These are phyloP conservation scores for Coniella vitis DNA, from an alignment of 2,329 filamentous ascomycete genomes.

Conservation along the genomic window DNA sequence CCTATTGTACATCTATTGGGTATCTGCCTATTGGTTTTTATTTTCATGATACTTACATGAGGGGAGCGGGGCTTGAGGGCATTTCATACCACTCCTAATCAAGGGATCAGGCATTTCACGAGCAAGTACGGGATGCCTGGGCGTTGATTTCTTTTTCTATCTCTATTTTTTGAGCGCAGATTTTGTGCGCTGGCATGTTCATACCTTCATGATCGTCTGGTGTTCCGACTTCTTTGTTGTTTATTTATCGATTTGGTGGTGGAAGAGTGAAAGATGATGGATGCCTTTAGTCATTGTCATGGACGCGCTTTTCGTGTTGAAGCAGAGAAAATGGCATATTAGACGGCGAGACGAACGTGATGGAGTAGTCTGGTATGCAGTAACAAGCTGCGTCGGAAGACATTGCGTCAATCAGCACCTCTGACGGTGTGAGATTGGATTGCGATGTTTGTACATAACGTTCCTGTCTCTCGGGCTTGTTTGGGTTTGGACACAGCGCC, in stretches of 20 bases:
- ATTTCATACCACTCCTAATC: constrained; percentile 8
- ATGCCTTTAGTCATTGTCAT: neutral
- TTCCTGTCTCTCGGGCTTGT: too few species aligned
- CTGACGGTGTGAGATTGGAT: too few species aligned
- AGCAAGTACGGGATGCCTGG: constrained; percentile 6
- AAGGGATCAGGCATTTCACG: constrained; percentile 11
- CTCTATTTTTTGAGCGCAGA: neutral
- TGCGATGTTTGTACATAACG: too few species aligned
- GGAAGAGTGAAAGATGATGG: neutral
- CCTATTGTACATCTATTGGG: constrained; percentile 15
- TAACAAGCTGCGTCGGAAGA: too few species aligned
- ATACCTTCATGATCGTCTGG: constrained; percentile 5
- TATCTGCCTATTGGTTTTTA: constrained; percentile 9
- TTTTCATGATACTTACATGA: constrained; percentile 12
- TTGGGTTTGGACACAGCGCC: too few species aligned
- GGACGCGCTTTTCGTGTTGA: constrained; percentile 4
- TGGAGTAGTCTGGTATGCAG: too few species aligned
- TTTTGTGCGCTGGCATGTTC: constrained; percentile 2
- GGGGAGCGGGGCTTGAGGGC: neutral
- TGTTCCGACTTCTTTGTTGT: constrained; percentile 16
- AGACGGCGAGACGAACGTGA: too few species aligned
- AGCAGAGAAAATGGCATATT: constrained; percentile 13
- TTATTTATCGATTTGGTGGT: constrained; percentile 13
- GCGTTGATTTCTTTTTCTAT: constrained; percentile 9
- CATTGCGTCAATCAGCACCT: too few species aligned